A percentile compares a stretch with the other conserved stretches of the same genome.
Evolutionary conservation across 768 basidiomycete genomes (phyloP).

Genomic region (Pleurotus eryngii): DNA sequence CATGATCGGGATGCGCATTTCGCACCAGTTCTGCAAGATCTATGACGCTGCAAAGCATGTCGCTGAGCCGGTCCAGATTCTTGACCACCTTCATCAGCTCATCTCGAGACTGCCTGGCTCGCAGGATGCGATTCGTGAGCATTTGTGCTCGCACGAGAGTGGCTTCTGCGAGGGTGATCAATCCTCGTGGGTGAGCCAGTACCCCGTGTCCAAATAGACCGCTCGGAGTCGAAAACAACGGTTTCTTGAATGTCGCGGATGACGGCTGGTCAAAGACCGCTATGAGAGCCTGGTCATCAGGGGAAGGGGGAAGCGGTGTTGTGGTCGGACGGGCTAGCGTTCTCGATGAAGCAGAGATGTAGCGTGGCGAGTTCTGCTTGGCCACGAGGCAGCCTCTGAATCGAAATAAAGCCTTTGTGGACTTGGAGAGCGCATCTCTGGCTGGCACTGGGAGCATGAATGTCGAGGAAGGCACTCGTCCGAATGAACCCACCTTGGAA

Average conservation of each 20-base stretch:
- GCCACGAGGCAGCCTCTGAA: slow-evolving; percentile 42
- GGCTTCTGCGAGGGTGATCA: slow-evolving; percentile 71
- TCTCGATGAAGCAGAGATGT: slow-evolving; percentile 11
- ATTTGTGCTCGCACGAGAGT: slow-evolving; percentile 79
- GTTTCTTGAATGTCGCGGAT: slow-evolving; percentile 38
- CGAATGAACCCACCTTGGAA: not conserved
- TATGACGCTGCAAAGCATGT: slow-evolving; percentile 93
- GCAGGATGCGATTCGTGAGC: slow-evolving; percentile 80
- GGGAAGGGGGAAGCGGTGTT: slow-evolving; percentile 53
- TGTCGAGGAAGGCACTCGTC: slow-evolving; percentile 2
- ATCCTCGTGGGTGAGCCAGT: slow-evolving; percentile 64
- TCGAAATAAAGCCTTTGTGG: slow-evolving; percentile 29
- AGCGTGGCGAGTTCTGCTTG: slow-evolving; percentile 21
- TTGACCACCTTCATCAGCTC: slow-evolving; percentile 89
- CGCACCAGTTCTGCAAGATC: slow-evolving; percentile 93
- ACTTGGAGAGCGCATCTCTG: slow-evolving; percentile 38
- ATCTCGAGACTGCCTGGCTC: slow-evolving; percentile 63
- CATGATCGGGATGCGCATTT: slow-evolving; percentile 85
- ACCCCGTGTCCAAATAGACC: slow-evolving; percentile 85
- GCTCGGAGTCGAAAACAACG: slow-evolving; percentile 32
- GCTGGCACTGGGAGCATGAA: slow-evolving; percentile 41
- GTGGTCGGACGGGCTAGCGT: slow-evolving; percentile 17
- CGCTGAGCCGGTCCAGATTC: slow-evolving; percentile 94
- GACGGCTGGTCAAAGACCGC: slow-evolving; percentile 70
- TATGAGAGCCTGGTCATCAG: slow-evolving; percentile 64